A percentile compares a stretch with the other conserved stretches of the same genome.
These are phyloP conservation scores for Chalciporus pseudorubinellus DNA, from an alignment of 768 basidiomycete species.

Conservation along the genomic window DNA sequence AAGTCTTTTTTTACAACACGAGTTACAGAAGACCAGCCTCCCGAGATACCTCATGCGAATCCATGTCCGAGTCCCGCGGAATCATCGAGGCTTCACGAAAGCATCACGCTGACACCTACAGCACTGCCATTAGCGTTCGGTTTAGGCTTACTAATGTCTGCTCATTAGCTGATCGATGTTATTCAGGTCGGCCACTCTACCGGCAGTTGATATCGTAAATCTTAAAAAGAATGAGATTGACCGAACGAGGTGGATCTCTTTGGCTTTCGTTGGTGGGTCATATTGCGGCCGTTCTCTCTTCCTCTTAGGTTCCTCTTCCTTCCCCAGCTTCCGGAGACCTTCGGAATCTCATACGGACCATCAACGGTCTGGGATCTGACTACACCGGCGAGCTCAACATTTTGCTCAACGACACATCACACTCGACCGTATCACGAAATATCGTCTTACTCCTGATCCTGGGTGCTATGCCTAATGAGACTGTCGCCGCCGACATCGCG, in stretches of 20 bases:
- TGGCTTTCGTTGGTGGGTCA: constrained; percentile 22
- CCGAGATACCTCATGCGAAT: not conserved
- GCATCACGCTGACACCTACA: constrained; percentile 9
- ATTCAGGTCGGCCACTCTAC: constrained; percentile 21
- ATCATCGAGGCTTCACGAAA: not conserved
- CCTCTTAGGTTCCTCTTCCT: not conserved
- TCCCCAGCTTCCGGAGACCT: constrained; percentile 44
- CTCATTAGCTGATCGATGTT: not conserved
- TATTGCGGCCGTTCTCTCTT: not conserved
- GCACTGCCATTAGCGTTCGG: constrained; percentile 25
- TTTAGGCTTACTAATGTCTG: constrained; percentile 7
- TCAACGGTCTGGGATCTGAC: constrained; percentile 41
- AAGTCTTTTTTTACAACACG: too few species aligned
- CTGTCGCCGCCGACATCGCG: constrained; percentile 40
- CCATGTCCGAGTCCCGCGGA: not conserved
- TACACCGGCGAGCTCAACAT: constrained; percentile 40
- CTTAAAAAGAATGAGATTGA: constrained; percentile 21
- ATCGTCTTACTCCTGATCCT: constrained; percentile 41
- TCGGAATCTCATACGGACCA: constrained; percentile 39
- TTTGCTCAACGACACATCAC: constrained; percentile 41
- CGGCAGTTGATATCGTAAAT: constrained; percentile 31
- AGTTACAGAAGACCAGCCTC: too few species aligned
- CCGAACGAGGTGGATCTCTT: constrained; percentile 16
- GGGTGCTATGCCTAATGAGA: constrained; percentile 29
- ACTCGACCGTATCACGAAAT: constrained; percentile 35